These are phyloP conservation scores for Xanthoceras sorbifolium DNA, from an alignment of 345 rosid species.

Conservation along the genomic window DNA sequence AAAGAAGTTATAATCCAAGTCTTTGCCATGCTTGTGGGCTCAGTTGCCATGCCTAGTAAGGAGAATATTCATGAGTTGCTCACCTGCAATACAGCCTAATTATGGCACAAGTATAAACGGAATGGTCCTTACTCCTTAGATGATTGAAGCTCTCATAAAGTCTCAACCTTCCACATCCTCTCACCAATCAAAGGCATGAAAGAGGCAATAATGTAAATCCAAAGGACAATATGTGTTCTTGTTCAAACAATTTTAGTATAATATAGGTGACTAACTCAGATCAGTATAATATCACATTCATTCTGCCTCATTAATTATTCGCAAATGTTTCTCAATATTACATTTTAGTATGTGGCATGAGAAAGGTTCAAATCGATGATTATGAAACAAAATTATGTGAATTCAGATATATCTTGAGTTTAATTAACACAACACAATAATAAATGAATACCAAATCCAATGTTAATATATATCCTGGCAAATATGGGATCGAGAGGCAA, in stretches of 20 bases:
- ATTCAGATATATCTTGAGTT: not conserved
- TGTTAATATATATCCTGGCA: not conserved
- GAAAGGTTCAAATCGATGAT: not conserved
- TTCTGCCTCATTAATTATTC: no score
- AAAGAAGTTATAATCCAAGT: not conserved
- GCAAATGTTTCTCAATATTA: not conserved
- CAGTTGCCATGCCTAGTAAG: not conserved
- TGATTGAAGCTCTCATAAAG: not conserved
- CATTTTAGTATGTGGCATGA: not conserved
- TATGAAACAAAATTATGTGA: not conserved
- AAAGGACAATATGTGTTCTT: no score
- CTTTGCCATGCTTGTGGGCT: conserved; percentile 5
- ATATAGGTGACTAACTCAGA: no score
- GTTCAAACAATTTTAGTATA: no score
- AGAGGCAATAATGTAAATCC: no score
- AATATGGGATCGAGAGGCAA: not conserved
- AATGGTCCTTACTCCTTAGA: not conserved
- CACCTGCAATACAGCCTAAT: not conserved
- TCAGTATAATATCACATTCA: no score
- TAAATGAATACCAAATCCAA: not conserved
- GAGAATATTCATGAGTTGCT: not conserved
- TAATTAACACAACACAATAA: no score
- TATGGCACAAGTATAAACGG: not conserved
- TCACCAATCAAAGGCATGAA: not conserved
- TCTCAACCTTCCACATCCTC: not conserved